Base-by-base conservation (phyloP, 345 rosid genomes). In the Balakata baccata region DNA sequence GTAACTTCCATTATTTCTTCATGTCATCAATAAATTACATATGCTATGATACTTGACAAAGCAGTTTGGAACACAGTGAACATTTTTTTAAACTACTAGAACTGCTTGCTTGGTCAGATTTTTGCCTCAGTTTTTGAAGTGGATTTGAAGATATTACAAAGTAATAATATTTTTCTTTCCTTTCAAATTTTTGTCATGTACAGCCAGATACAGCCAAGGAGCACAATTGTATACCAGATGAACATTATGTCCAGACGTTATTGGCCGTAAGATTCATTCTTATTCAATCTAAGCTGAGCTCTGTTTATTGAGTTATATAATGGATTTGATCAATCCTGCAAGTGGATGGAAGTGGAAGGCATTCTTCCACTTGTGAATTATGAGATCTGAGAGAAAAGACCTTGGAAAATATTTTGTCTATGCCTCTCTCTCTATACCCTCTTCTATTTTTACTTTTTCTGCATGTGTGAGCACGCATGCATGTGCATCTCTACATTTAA, bases 191-290 rank as follows among this genome's bases (percentile, higher is more conserved):
- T 75, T 78, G 41, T 74, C 51, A 25, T 72, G 74, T 83, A 83
- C 89, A 95, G 98, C 93, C 94, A 60, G 95, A 95, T 83, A 82
- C 87, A 66, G 78, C 90, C 52, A 89, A 83, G 78, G 98, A 95
- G 86, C 98, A 91, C 83, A 91, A 93, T 79, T 93, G 98, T 71
- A 93, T 93, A 81, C 97, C 98, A 9, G 98, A 91, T 87, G 98
- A 93, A 81, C 98, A 94, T 83, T 91, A 91, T 63, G 98, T 94
- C 68, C 98, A 89, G 87, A 94, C 98, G 64, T 80, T 91, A 77
- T 77, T 94, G 69, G 89, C 97, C 68, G 98, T 93, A 90, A 87
- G 97, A 76, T 80, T 49, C 45, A 65, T 38, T 75, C 45, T 20
- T 62, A 51, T 54, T 23, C 39, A 12, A 12, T 52, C 51, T 53